A percentile compares a stretch with the other conserved stretches of the same genome.
phyloP scores from a whole-genome alignment of 2,329 filamentous ascomycete species.

The Curvularia sp. region DNA sequence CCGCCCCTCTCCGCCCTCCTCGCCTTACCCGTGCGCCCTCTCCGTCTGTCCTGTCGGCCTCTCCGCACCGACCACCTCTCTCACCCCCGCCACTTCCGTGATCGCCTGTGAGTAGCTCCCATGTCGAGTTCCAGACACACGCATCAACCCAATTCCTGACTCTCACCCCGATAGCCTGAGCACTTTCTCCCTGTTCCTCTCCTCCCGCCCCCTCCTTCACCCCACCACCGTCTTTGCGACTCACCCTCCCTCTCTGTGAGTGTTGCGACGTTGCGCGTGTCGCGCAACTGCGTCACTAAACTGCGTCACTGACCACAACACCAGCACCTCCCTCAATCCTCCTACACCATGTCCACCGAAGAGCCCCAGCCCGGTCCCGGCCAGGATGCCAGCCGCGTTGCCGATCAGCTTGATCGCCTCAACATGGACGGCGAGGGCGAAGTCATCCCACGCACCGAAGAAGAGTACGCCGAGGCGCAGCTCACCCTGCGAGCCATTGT shows the following conservation, averaged over 20 bases:
- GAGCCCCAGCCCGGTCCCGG: slow-evolving; percentile 43
- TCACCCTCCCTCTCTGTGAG: slow-evolving; percentile 25
- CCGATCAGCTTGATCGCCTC: slow-evolving; percentile 53
- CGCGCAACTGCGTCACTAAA: slow-evolving; percentile 41
- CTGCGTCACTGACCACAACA: slow-evolving; percentile 38
- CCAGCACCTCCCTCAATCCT: slow-evolving; percentile 41
- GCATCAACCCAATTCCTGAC: slow-evolving; percentile 35
- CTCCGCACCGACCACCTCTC: slow-evolving; percentile 44
- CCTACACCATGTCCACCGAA: slow-evolving; percentile 53
- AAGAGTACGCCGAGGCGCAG: slow-evolving; percentile 92
- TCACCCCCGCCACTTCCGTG: slow-evolving; percentile 46
- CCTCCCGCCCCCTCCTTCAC: slow-evolving; percentile 15
- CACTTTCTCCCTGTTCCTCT: slow-evolving; percentile 12
- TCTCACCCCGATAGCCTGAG: slow-evolving; percentile 25
- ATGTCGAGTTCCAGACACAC: slow-evolving; percentile 21
- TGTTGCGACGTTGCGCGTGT: slow-evolving; percentile 23
- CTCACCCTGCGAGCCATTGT: slow-evolving; percentile 96
- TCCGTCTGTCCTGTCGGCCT: slow-evolving; percentile 22
- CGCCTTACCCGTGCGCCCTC: slow-evolving; percentile 23
- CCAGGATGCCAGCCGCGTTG: slow-evolving; percentile 48
- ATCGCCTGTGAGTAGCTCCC: slow-evolving; percentile 40
- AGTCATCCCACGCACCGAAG: slow-evolving; percentile 85
- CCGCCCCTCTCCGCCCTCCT: slow-evolving; percentile 28
- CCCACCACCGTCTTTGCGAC: slow-evolving; percentile 12
- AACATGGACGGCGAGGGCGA: slow-evolving; percentile 64